These are phyloP conservation scores for Diaporthe humulicola DNA, from an alignment of 2,329 filamentous ascomycete genomes.

Conservation along the genomic window DNA sequence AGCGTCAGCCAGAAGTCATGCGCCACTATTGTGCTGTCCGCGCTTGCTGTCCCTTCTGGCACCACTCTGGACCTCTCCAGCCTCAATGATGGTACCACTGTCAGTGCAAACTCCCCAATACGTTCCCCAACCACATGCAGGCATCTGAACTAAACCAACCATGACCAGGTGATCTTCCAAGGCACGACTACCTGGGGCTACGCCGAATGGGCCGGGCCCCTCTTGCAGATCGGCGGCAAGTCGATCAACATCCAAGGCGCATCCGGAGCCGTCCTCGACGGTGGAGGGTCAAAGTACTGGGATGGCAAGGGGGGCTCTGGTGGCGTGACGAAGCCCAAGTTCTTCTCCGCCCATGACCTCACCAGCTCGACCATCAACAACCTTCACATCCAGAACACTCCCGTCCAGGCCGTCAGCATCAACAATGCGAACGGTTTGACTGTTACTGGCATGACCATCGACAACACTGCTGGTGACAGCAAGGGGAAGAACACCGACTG, in stretches of 20 bases:
- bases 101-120: conserved; percentile 37
- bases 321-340: conserved; percentile 72
- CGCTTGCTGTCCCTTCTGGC: conserved; percentile 68
- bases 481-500: conserved; percentile 66
- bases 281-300: conserved; percentile 70
- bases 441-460: conserved; percentile 65
- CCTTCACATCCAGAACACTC: conserved; percentile 67
- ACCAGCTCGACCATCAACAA: conserved; percentile 61
- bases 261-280: conserved; percentile 65
- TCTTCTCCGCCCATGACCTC: conserved; percentile 68
- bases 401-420: conserved; percentile 64
- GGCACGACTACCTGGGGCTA: conserved; percentile 76
- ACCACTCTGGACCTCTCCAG: conserved; percentile 68
- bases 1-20: conserved; percentile 63
- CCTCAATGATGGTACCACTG: conserved; percentile 62
- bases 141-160: conserved; percentile 33
- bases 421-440: conserved; percentile 57
- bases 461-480: conserved; percentile 68
- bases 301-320: conserved; percentile 70
- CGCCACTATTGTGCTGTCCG: conserved; percentile 63
- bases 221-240: conserved; percentile 71
- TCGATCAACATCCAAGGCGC: conserved; percentile 66
- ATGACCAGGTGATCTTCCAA: conserved; percentile 66
- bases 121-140: neutral
- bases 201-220: conserved; percentile 73